Evolutionary conservation across 768 basidiomycete genomes (phyloP).

Genomic region (Cystofilobasidium capitatum): DNA sequence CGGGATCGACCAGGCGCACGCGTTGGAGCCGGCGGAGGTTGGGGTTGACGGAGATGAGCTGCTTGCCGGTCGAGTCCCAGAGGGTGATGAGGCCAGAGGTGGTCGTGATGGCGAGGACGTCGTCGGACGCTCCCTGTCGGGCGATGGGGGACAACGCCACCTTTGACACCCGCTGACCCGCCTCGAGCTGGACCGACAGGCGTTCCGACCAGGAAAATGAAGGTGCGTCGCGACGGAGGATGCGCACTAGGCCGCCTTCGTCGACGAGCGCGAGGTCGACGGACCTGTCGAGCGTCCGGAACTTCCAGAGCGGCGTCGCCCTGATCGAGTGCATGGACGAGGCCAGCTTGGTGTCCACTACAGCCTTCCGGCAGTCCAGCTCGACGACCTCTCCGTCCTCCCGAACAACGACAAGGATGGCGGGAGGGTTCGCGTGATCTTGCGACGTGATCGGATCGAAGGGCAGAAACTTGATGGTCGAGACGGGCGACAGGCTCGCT

Average conservation of each 20-base stretch:
- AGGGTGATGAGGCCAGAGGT: slow-evolving; percentile 28
- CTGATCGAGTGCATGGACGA: background rate
- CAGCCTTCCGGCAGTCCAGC: background rate
- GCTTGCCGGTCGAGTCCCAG: slow-evolving; percentile 25
- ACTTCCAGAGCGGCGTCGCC: slow-evolving; percentile 11
- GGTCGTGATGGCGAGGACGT: slow-evolving; percentile 27
- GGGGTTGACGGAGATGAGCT: slow-evolving; percentile 53
- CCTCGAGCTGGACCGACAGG: background rate
- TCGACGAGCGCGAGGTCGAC: slow-evolving; percentile 4
- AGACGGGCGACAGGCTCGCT: background rate
- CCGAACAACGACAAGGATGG: slow-evolving; percentile 12
- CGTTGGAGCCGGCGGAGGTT: slow-evolving; percentile 49
- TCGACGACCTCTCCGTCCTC: slow-evolving; percentile 17
- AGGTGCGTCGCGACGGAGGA: background rate
- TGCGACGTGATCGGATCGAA: background rate
- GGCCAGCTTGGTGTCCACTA: background rate
- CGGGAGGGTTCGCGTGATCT: background rate
- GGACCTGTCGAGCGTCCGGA: background rate
- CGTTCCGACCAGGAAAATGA: background rate
- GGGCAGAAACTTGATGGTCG: slow-evolving; percentile 7
- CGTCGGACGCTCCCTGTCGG: slow-evolving; percentile 32
- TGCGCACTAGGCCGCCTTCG: background rate
- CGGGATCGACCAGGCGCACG: slow-evolving; percentile 53
- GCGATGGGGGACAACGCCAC: background rate
- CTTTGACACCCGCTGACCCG: background rate